Percentiles rank a stretch among this genome's conserved stretches.
Evolutionary conservation across 495 filamentous ascomycete genomes (phyloP).

Genomic region (Penicillium paxilli): DNA sequence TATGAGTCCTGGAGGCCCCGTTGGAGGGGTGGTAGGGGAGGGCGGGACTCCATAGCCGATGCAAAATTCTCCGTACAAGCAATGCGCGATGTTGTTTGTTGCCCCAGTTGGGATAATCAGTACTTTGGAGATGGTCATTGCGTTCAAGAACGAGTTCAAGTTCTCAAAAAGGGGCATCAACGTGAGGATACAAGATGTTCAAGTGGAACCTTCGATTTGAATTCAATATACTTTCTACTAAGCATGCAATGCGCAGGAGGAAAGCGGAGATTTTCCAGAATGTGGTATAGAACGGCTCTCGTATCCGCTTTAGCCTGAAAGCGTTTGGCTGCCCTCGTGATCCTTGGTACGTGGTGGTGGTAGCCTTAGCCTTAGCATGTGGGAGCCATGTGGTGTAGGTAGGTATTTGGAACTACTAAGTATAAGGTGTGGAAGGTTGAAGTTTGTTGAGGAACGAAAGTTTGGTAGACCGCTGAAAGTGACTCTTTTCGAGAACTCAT

Average conservation of each 20-base stretch:
- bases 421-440: background rate
- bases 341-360: background rate
- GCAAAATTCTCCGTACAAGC: too few relatives aligned
- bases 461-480: background rate
- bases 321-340: background rate
- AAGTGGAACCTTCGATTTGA: background rate
- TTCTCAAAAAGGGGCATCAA: too few relatives aligned
- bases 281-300: slow-evolving; percentile 21
- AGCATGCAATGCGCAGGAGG: slow-evolving; percentile 2
- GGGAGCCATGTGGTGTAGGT: too few relatives aligned
- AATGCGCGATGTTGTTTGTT: too few relatives aligned
- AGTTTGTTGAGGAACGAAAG: too few relatives aligned
- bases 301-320: slow-evolving; percentile 10
- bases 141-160: too few relatives aligned
- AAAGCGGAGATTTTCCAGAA: slow-evolving; percentile 28
- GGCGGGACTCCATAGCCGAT: too few relatives aligned
- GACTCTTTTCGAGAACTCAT: background rate
- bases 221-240: slow-evolving; percentile 21
- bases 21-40: too few relatives aligned
- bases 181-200: too few relatives aligned
- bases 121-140: too few relatives aligned
- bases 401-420: background rate
- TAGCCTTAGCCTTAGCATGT: background rate
- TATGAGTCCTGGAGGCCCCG: too few relatives aligned
- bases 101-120: too few relatives aligned